Conservation (phyloP, 345 rosid species). For the Cardiospermum halicacabum region DNA sequence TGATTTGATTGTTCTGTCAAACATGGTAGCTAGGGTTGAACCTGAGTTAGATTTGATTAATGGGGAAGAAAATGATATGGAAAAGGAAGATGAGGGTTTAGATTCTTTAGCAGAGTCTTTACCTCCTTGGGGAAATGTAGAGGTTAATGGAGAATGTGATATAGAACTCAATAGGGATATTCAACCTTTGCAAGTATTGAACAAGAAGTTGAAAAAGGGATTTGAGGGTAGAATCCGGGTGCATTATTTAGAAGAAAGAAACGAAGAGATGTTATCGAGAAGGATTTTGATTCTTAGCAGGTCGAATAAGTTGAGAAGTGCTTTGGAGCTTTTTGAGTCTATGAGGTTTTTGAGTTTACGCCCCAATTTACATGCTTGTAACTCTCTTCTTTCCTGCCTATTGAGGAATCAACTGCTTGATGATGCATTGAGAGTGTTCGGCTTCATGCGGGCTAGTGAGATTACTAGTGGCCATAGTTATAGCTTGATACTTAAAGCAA, state of each 20-base stretch:
- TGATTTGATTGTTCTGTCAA: not conserved
- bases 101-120: slow-evolving; percentile 16
- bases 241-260: slow-evolving; percentile 62
- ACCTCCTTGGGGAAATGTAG: slow-evolving; percentile 33
- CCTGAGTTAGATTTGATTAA: slow-evolving; percentile 17
- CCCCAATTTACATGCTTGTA: slow-evolving; percentile 56
- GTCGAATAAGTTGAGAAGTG: slow-evolving; percentile 68
- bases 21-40: slow-evolving; percentile 15
- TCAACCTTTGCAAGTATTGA: slow-evolving; percentile 6
- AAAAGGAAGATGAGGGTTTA: slow-evolving; percentile 15
- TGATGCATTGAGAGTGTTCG: slow-evolving; percentile 47
- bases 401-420: slow-evolving; percentile 44
- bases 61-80: slow-evolving; percentile 14
- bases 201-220: slow-evolving; percentile 7
- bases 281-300: slow-evolving; percentile 69
- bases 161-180: slow-evolving; percentile 14
- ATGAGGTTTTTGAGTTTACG: slow-evolving; percentile 47
- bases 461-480: slow-evolving; percentile 59
- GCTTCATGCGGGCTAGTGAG: slow-evolving; percentile 41
- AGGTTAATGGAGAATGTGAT: slow-evolving; percentile 4
- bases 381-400: slow-evolving; percentile 66
- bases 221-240: slow-evolving; percentile 22
- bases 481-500: slow-evolving; percentile 61
- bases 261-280: slow-evolving; percentile 53
- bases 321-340: slow-evolving; percentile 51